These are phyloP conservation scores for Onygenales sp. DNA, from an alignment of 2,329 filamentous ascomycete genomes.

Conservation along the genomic window DNA sequence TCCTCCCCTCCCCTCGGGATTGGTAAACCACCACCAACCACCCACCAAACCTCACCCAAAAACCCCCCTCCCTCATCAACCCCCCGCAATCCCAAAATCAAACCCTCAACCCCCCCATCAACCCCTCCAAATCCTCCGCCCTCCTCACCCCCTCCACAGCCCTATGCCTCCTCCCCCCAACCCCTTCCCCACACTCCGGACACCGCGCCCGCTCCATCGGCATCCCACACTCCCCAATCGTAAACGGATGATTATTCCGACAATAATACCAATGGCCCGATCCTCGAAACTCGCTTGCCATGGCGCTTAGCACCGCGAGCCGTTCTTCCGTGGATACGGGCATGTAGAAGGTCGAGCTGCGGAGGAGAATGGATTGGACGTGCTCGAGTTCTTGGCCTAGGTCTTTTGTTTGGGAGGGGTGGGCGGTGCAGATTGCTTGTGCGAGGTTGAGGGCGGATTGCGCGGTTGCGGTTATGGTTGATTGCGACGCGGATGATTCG, in stretches of 20 bases:
- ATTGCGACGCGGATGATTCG: no score
- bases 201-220: constrained; percentile 54
- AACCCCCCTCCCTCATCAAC: no score
- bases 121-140: no score
- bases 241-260: constrained; percentile 40
- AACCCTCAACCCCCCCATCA: no score
- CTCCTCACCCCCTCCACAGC: constrained; percentile 41
- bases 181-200: constrained; percentile 49
- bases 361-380: constrained; percentile 36
- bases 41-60: no score
- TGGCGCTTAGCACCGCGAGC: constrained; percentile 41
- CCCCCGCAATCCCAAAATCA: no score
- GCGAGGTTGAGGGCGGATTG: constrained; percentile 16
- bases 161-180: constrained; percentile 48
- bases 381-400: constrained; percentile 40
- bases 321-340: constrained; percentile 43
- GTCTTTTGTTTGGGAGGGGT: constrained; percentile 21
- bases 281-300: constrained; percentile 41
- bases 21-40: no score
- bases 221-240: constrained; percentile 57
- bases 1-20: no score
- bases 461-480: no score
- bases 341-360: constrained; percentile 39
- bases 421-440: constrained; percentile 16
- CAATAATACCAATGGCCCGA: constrained; percentile 38